Evolutionary conservation across 768 basidiomycete genomes (phyloP).

Genomic region (Leccinellum luteum): DNA sequence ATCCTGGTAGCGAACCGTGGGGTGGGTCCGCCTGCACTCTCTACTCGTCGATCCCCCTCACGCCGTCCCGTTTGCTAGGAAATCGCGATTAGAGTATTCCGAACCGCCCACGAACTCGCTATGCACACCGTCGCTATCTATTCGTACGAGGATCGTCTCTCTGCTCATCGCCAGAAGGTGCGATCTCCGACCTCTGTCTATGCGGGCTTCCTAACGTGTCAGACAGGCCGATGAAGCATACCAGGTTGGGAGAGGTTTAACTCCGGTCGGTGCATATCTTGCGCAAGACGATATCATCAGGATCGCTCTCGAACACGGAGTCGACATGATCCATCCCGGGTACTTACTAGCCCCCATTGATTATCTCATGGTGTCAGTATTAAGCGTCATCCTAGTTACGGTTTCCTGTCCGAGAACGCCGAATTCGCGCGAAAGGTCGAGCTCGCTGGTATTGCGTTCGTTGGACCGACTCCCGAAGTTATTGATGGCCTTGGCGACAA

Average conservation of each 20-base stretch:
- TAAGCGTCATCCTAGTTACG: constrained; percentile 59
- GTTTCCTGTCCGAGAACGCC: constrained; percentile 97
- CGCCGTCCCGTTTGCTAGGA: constrained; percentile 50
- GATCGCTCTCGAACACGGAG: constrained; percentile 95
- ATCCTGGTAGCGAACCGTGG: constrained; percentile 91
- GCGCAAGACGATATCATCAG: constrained; percentile 97
- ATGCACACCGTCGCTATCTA: constrained; percentile 99
- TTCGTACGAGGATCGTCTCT: constrained; percentile 94
- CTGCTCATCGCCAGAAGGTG: constrained; percentile 97
- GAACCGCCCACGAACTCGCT: constrained; percentile 96
- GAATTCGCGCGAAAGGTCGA: constrained; percentile 97
- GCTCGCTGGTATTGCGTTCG: constrained; percentile 94
- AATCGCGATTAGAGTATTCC: constrained; percentile 98
- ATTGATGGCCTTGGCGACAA: constrained; percentile 99
- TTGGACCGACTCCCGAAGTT: constrained; percentile 93
- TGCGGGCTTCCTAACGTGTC: constrained; percentile 18
- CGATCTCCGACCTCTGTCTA: constrained; percentile 36
- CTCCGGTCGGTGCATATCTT: constrained; percentile 95
- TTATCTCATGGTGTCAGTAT: background rate
- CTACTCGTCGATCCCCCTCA: constrained; percentile 8
- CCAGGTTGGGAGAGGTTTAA: constrained; percentile 93
- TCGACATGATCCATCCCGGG: constrained; percentile 99
- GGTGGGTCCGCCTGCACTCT: constrained; percentile 44
- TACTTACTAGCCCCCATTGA: constrained; percentile 34
- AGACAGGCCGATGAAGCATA: constrained; percentile 94